Evolutionary conservation across 306 rosid species (phyloP).

Genomic region (Quercus gilva): DNA sequence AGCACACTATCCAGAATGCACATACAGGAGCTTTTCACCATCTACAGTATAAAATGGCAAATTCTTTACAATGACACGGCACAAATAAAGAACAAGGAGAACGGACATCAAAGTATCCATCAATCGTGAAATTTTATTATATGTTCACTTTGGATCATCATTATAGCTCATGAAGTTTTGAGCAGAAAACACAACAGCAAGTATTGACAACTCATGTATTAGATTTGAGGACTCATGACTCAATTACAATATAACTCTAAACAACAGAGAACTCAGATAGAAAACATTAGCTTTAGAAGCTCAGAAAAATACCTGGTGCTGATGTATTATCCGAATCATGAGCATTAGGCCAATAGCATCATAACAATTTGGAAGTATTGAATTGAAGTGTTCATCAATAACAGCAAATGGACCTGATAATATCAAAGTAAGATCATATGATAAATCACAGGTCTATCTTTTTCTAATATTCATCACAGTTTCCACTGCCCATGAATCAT

Average conservation of each 20-base stretch:
- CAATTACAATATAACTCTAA: background rate
- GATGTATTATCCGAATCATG: slow-evolving; percentile 86
- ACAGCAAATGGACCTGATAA: slow-evolving; percentile 82
- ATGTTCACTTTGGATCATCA: background rate
- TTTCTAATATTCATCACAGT: background rate
- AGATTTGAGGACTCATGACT: background rate
- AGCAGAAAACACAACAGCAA: background rate
- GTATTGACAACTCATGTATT: background rate
- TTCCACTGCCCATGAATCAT: background rate
- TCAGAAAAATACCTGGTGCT: slow-evolving; percentile 67
- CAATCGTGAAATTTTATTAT: background rate
- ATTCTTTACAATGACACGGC: background rate
- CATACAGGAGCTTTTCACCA: background rate
- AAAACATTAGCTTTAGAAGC: background rate
- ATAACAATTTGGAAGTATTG: slow-evolving; percentile 78
- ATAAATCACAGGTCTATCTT: slow-evolving; percentile 10
- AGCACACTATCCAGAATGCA: background rate
- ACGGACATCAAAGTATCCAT: background rate
- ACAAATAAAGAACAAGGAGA: background rate
- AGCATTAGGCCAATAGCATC: slow-evolving; percentile 94
- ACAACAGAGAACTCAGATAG: background rate
- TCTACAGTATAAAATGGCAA: background rate
- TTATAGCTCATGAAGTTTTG: background rate
- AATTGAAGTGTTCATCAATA: slow-evolving; percentile 79
- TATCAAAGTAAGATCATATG: slow-evolving; percentile 14